A percentile compares a stretch with the other conserved stretches of the same genome.
Conservation (phyloP, 2,329 filamentous ascomycete genomes). For the Paramyrothecium sp. region DNA sequence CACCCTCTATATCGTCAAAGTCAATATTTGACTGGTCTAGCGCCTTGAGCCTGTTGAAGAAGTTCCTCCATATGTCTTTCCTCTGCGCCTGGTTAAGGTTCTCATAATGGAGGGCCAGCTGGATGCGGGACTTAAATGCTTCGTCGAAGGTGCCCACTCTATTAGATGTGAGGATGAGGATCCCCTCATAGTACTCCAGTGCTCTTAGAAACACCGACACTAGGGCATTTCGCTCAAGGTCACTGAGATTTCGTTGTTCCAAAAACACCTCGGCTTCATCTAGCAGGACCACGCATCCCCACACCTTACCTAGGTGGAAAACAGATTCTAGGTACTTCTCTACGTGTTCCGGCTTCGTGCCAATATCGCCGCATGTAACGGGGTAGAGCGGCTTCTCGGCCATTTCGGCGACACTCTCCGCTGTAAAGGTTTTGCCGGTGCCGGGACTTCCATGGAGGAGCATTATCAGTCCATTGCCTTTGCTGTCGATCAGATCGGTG, state of each 20-base stretch:
- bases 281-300: conserved; percentile 24
- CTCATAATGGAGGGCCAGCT: conserved; percentile 30
- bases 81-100: conserved; percentile 17
- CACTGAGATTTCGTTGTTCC: conserved; percentile 15
- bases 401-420: conserved; percentile 16
- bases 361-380: conserved; percentile 24
- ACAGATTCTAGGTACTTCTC: conserved; percentile 17
- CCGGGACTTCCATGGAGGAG: conserved; percentile 29
- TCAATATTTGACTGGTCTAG: conserved; percentile 3
- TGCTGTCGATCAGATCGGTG: conserved; percentile 29
- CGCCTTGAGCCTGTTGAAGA: conserved; percentile 14
- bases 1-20: conserved; percentile 13
- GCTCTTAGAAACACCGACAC: conserved; percentile 30
- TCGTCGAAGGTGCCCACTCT: conserved; percentile 32
- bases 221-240: conserved; percentile 21
- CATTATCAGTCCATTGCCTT: conserved; percentile 27
- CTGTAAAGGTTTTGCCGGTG: conserved; percentile 30
- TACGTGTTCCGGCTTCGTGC: conserved; percentile 13
- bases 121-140: conserved; percentile 32
- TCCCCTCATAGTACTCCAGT: conserved; percentile 33
- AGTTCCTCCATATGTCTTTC: conserved; percentile 25
- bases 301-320: conserved; percentile 18
- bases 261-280: conserved; percentile 28
- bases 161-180: conserved; percentile 33
- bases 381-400: conserved; percentile 19